These are phyloP conservation scores for Mycena crocata DNA, from an alignment of 768 basidiomycete species.

Conservation along the genomic window DNA sequence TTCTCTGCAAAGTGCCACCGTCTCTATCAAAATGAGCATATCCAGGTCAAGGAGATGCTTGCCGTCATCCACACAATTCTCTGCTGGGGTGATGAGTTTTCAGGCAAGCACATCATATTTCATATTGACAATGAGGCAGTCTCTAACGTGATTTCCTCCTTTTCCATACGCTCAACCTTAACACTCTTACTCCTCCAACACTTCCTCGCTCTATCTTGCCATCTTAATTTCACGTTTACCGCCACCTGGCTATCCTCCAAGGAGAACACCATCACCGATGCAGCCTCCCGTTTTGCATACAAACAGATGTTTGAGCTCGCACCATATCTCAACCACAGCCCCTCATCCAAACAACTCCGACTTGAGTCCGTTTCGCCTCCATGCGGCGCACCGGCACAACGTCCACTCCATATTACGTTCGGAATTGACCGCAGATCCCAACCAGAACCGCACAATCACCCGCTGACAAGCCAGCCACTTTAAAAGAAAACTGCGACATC, in stretches of 20 bases:
- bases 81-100: constrained; percentile 39
- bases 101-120: constrained; percentile 40
- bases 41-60: constrained; percentile 48
- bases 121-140: constrained; percentile 43
- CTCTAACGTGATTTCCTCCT: constrained; percentile 24
- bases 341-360: too few species aligned
- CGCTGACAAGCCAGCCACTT: too few species aligned
- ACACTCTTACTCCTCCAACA: too few species aligned
- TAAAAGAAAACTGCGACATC: too few species aligned
- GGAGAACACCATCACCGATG: constrained; percentile 19
- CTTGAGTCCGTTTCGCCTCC: too few species aligned
- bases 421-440: too few species aligned
- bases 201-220: neutral
- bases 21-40: constrained; percentile 36
- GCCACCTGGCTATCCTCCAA: constrained; percentile 16
- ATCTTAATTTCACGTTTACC: constrained; percentile 19
- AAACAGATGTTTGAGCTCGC: constrained; percentile 9
- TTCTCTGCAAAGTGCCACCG: constrained; percentile 39
- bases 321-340: too few species aligned
- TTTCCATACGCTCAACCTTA: too few species aligned
- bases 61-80: constrained; percentile 45
- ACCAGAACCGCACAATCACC: too few species aligned
- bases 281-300: constrained; percentile 27
- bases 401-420: too few species aligned
- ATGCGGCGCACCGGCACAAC: too few species aligned